Conservation (phyloP, 2,329 filamentous ascomycete species). For the Venturia aucupariae region DNA sequence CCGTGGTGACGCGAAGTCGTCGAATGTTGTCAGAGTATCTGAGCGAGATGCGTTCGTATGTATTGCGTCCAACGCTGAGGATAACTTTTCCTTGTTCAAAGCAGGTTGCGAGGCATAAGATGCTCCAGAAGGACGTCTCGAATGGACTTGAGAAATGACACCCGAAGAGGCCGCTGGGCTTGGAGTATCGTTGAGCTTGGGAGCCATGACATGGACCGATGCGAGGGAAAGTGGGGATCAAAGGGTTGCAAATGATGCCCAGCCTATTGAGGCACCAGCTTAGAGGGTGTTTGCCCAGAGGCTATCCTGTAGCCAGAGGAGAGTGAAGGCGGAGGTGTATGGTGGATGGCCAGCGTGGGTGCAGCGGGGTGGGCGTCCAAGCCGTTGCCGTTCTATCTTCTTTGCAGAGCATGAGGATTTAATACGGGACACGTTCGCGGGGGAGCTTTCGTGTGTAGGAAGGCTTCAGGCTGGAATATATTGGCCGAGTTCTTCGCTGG, state of each 20-base stretch:
- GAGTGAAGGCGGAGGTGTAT: constrained; percentile 5
- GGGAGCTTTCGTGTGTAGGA: not conserved
- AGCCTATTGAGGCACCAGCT: not conserved
- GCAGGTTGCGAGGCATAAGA: constrained; percentile 5
- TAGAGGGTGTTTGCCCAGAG: not conserved
- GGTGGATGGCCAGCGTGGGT: not conserved
- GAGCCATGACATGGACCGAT: constrained; percentile 2
- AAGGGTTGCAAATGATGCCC: not conserved
- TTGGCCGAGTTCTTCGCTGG: not conserved
- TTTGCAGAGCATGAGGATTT: not conserved
- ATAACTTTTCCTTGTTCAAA: constrained; percentile 63
- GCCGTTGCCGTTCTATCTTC: not conserved
- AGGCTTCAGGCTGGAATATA: not conserved
- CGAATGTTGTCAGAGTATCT: constrained; percentile 81
- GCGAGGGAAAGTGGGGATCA: not conserved
- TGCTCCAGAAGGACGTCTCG: constrained; percentile 11
- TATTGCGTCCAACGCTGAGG: constrained; percentile 74
- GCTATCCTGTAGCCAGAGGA: not conserved
- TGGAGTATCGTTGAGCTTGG: not conserved
- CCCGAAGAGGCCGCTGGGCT: constrained; percentile 12
- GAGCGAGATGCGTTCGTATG: constrained; percentile 82
- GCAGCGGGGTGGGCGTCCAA: constrained; percentile 2
- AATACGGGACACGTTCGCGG: not conserved
- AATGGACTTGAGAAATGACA: constrained; percentile 1
- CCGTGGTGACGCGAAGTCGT: constrained; percentile 70